phyloP scores from a whole-genome alignment of 805 yeast genomes.

The Wickerhamiella cacticola region DNA sequence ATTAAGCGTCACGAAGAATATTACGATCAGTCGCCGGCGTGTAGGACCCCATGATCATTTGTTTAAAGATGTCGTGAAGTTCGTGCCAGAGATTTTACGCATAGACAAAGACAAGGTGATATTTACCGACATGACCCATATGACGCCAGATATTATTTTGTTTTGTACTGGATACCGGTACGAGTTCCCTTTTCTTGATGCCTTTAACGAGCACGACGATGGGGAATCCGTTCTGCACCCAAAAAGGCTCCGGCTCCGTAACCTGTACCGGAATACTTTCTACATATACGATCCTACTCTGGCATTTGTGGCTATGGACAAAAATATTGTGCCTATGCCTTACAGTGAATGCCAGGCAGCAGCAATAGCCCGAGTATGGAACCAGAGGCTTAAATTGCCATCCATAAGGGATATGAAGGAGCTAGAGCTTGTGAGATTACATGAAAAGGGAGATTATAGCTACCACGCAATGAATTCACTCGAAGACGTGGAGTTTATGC shows the following conservation, averaged over 20 bases:
- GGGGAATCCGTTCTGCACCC: constrained; percentile 21
- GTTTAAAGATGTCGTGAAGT: constrained; percentile 34
- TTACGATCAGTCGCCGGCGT: constrained; percentile 40
- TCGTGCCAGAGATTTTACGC: constrained; percentile 26
- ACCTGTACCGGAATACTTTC: constrained; percentile 49
- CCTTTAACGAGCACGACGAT: constrained; percentile 13
- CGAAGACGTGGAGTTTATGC: constrained; percentile 48
- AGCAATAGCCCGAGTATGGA: constrained; percentile 49
- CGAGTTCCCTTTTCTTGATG: constrained; percentile 48
- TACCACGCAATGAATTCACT: constrained; percentile 48
- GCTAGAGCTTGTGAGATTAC: constrained; percentile 33
- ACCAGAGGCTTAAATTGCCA: constrained; percentile 44
- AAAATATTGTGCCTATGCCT: constrained; percentile 27
- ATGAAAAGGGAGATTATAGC: constrained; percentile 37
- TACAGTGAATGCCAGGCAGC: constrained; percentile 48
- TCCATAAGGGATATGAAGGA: constrained; percentile 35
- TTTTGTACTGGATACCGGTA: constrained; percentile 69
- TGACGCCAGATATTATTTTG: constrained; percentile 43
- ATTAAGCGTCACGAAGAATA: constrained; percentile 33
- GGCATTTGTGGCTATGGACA: constrained; percentile 43
- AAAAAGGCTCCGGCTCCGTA: constrained; percentile 38
- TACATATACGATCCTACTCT: constrained; percentile 50
- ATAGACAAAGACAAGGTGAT: constrained; percentile 33
- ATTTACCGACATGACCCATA: constrained; percentile 38
- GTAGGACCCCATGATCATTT: constrained; percentile 30